Conservation (phyloP, 495 filamentous ascomycete species). For the Lasiosphaeria miniovina region DNA sequence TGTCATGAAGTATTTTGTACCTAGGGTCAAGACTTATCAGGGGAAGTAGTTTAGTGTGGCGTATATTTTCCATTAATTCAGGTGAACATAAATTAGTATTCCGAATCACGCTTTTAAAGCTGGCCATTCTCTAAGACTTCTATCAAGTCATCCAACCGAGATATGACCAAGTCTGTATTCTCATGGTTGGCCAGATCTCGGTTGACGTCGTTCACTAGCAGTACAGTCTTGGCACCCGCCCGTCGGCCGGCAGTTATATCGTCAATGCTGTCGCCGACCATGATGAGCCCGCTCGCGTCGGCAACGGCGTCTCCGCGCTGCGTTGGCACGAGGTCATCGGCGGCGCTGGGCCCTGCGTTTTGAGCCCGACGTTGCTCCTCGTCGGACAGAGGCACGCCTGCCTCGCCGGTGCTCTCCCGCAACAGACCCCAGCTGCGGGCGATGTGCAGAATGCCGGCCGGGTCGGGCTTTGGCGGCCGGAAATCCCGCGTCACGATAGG, state of each 20-base stretch:
- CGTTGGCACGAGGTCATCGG: slow-evolving; percentile 17
- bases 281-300: slow-evolving; percentile 48
- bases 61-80: slow-evolving; percentile 11
- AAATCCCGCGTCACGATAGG: slow-evolving; percentile 88
- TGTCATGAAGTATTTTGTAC: slow-evolving; percentile 2
- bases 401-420: slow-evolving; percentile 40
- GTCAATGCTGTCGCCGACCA: slow-evolving; percentile 86
- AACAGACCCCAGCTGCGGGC: slow-evolving; percentile 67
- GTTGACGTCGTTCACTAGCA: slow-evolving; percentile 82
- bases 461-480: slow-evolving; percentile 80
- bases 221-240: slow-evolving; percentile 85
- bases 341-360: slow-evolving; percentile 16
- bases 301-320: slow-evolving; percentile 32
- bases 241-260: slow-evolving; percentile 86
- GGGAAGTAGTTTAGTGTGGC: slow-evolving; percentile 3
- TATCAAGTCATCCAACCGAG: slow-evolving; percentile 67
- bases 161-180: slow-evolving; percentile 71
- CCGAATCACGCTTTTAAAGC: slow-evolving; percentile 34
- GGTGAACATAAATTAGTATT: slow-evolving; percentile 7
- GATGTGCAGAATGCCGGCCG: slow-evolving; percentile 83
- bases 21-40: slow-evolving; percentile 2
- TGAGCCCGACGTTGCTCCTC: slow-evolving; percentile 17
- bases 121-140: slow-evolving; percentile 68
- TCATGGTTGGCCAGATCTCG: slow-evolving; percentile 66
- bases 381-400: slow-evolving; percentile 20